Evolutionary conservation across 495 filamentous ascomycete genomes (phyloP).

Genomic region (Xylaria sp.): DNA sequence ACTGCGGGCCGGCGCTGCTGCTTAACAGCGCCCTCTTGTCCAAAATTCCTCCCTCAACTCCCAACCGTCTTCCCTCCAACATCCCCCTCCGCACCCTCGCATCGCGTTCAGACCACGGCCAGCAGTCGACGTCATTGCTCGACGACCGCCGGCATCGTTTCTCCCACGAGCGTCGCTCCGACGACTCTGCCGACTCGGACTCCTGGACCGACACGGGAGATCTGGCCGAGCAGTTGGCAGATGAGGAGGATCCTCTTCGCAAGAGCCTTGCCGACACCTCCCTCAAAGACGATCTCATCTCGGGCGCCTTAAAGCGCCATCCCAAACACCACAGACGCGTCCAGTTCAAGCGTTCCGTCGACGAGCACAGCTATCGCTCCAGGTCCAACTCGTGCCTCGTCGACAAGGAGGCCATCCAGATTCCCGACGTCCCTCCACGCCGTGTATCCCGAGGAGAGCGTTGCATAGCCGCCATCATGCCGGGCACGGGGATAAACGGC

Average conservation of each 20-base stretch:
- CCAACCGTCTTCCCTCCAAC: slow-evolving; percentile 63
- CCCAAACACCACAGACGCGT: slow-evolving; percentile 52
- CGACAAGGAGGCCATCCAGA: slow-evolving; percentile 81
- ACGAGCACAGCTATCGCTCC: slow-evolving; percentile 40
- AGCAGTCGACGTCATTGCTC: slow-evolving; percentile 50
- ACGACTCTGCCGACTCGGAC: slow-evolving; percentile 68
- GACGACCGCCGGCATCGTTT: slow-evolving; percentile 44
- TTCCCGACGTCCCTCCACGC: slow-evolving; percentile 72
- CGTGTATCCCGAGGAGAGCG: slow-evolving; percentile 69
- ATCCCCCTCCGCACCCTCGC: slow-evolving; percentile 67
- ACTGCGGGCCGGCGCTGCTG: slow-evolving; percentile 64
- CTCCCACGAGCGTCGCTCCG: slow-evolving; percentile 59
- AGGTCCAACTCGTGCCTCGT: slow-evolving; percentile 51
- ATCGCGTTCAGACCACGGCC: slow-evolving; percentile 43
- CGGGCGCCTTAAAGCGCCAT: slow-evolving; percentile 52
- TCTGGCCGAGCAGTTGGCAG: slow-evolving; percentile 85
- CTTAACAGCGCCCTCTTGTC: slow-evolving; percentile 60
- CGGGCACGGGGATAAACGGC: slow-evolving; percentile 82
- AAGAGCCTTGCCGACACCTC: slow-evolving; percentile 66
- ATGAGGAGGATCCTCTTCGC: slow-evolving; percentile 78
- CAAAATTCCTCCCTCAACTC: slow-evolving; percentile 64
- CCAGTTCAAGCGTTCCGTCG: slow-evolving; percentile 50
- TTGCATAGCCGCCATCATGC: slow-evolving; percentile 82
- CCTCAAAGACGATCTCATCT: slow-evolving; percentile 63
- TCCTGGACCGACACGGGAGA: slow-evolving; percentile 96